Percentiles rank a stretch among this genome's conserved stretches.
phyloP scores from a whole-genome alignment of 129 eudicot species.

The Artemisia annua region DNA sequence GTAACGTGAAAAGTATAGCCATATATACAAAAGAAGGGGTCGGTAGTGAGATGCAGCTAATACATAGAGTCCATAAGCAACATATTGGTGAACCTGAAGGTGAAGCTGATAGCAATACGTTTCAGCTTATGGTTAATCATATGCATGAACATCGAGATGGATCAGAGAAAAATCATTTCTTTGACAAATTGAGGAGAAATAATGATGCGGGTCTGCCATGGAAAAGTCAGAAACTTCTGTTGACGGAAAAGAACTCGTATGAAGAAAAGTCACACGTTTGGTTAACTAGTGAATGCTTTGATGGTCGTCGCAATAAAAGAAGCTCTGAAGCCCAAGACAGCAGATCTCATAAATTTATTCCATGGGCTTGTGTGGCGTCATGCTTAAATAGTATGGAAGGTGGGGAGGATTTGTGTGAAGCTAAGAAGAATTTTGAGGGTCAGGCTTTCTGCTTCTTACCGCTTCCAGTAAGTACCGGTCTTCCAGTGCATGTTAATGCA shows the following conservation, averaged over 20 bases:
- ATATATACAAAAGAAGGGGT: conserved; percentile 79
- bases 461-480: conserved; percentile 88
- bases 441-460: conserved; percentile 98
- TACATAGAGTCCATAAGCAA: conserved; percentile 70
- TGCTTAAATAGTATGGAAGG: conserved; percentile 36
- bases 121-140: conserved; percentile 55
- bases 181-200: conserved; percentile 59
- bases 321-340: conserved; percentile 40
- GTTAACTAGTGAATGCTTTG: conserved; percentile 91
- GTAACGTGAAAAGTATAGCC: conserved; percentile 83
- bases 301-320: conserved; percentile 46
- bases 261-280: conserved; percentile 64
- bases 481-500: conserved; percentile 92
- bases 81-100: conserved; percentile 58
- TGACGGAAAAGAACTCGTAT: conserved; percentile 61
- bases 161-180: conserved; percentile 53
- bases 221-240: conserved; percentile 73
- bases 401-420: conserved; percentile 27
- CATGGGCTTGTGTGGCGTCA: conserved; percentile 96
- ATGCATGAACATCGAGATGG: conserved; percentile 59
- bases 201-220: conserved; percentile 59
- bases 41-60: conserved; percentile 70
- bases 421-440: conserved; percentile 60
- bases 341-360: conserved; percentile 59
- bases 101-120: conserved; percentile 45